Percentiles rank a stretch among this genome's conserved stretches.
These are phyloP conservation scores for Colletotrichum aenigma DNA, from an alignment of 2,329 filamentous ascomycete genomes.

Conservation along the genomic window DNA sequence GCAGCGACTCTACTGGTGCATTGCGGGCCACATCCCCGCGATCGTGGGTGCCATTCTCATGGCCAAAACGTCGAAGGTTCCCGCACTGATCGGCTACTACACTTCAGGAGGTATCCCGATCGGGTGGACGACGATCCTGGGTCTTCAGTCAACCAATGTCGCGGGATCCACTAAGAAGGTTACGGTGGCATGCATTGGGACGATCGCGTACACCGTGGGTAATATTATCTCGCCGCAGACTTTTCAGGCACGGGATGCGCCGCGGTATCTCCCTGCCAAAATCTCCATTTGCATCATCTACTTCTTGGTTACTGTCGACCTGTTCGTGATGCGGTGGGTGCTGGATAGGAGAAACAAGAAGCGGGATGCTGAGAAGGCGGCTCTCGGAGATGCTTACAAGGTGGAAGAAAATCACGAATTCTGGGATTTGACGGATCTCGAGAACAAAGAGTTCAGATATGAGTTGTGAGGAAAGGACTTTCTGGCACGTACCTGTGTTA, in stretches of 20 bases:
- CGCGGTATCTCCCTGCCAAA: constrained; percentile 58
- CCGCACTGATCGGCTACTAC: constrained; percentile 69
- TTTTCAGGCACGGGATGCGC: constrained; percentile 53
- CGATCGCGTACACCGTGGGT: constrained; percentile 60
- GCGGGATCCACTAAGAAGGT: constrained; percentile 59
- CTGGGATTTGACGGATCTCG: constrained; percentile 65
- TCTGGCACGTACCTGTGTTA: background rate
- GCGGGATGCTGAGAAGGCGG: constrained; percentile 25
- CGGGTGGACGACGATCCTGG: constrained; percentile 39
- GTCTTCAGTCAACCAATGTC: constrained; percentile 24
- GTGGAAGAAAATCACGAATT: constrained; percentile 57
- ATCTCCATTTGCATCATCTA: constrained; percentile 62
- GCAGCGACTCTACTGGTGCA: constrained; percentile 39
- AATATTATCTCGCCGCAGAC: constrained; percentile 63
- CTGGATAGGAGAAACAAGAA: constrained; percentile 34
- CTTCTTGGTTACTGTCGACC: constrained; percentile 47
- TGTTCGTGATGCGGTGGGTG: constrained; percentile 41
- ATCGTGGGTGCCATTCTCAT: constrained; percentile 36
- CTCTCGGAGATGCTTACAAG: constrained; percentile 57
- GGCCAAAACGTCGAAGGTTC: constrained; percentile 42
- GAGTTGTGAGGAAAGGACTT: background rate
- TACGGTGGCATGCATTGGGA: constrained; percentile 60
- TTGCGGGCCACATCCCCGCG: constrained; percentile 27
- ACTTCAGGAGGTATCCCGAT: constrained; percentile 64
- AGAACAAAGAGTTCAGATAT: constrained; percentile 67